A percentile compares a stretch with the other conserved stretches of the same genome.
These are phyloP conservation scores for Penicillium olsonii DNA, from an alignment of 2,329 filamentous ascomycete genomes.

Conservation along the genomic window DNA sequence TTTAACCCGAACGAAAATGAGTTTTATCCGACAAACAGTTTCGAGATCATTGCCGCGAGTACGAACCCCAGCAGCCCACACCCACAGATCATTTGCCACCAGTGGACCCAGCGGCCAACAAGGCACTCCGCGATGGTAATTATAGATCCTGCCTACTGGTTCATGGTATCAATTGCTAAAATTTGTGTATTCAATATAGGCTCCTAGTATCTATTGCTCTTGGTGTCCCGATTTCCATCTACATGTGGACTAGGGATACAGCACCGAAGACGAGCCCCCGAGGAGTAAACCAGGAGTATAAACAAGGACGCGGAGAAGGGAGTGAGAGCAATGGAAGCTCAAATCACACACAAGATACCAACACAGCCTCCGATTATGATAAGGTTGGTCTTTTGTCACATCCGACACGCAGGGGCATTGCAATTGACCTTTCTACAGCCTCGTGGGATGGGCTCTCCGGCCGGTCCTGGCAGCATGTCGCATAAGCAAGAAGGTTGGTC, in stretches of 20 bases:
- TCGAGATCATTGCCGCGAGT: not conserved
- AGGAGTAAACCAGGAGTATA: conserved; percentile 12
- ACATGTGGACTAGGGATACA: not conserved
- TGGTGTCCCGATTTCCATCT: not conserved
- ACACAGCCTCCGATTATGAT: not conserved
- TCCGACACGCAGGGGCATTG: not conserved
- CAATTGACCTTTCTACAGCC: conserved; percentile 7
- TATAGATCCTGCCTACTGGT: not conserved
- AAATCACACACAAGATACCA: not conserved
- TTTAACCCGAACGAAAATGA: no score
- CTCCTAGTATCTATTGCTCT: not conserved
- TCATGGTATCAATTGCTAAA: not conserved
- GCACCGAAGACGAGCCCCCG: not conserved
- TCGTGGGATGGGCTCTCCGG: conserved; percentile 6
- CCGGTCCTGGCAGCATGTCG: conserved; percentile 36
- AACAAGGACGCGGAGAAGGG: not conserved
- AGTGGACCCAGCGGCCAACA: not conserved
- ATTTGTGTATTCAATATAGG: not conserved
- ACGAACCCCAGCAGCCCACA: not conserved
- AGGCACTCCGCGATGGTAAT: not conserved
- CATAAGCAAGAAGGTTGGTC: conserved; percentile 56
- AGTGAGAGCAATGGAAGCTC: not conserved
- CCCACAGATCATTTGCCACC: not conserved
- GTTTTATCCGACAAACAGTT: not conserved
- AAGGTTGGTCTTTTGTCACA: not conserved